These are phyloP conservation scores for Pinus tabuliformis DNA, from an alignment of 75 land plant species.

Conservation along the genomic window DNA sequence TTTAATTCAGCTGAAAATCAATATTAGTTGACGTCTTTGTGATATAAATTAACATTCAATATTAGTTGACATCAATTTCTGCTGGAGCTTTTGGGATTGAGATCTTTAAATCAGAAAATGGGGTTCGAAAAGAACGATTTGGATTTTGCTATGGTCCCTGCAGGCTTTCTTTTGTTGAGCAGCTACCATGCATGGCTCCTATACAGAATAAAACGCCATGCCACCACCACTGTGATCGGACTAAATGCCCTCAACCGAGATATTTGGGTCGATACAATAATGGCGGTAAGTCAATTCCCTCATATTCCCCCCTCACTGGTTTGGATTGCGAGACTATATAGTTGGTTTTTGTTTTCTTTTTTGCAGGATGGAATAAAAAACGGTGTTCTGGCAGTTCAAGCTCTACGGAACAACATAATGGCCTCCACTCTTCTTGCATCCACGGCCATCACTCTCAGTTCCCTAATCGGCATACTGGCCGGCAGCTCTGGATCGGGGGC, in stretches of 20 bases:
- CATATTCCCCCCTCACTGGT: background rate
- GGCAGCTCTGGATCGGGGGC: constrained; percentile 25
- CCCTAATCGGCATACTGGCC: constrained; percentile 65
- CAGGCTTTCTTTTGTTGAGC: too few relatives aligned
- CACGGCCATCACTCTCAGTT: constrained; percentile 75
- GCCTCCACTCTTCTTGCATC: constrained; percentile 78
- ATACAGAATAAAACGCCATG: constrained; percentile 36
- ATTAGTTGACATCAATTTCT: too few relatives aligned
- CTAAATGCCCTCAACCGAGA: constrained; percentile 71
- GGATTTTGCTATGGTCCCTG: too few relatives aligned
- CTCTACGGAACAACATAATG: constrained; percentile 86
- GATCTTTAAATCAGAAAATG: too few relatives aligned
- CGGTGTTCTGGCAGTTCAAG: constrained; percentile 75
- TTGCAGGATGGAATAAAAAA: constrained; percentile 54
- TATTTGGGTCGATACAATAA: constrained; percentile 75
- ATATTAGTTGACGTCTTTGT: too few relatives aligned
- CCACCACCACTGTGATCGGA: constrained; percentile 65
- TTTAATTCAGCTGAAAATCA: too few relatives aligned
- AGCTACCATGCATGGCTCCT: constrained; percentile 63
- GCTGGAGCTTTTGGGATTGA: too few relatives aligned
- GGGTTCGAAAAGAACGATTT: too few relatives aligned
- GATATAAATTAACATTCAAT: too few relatives aligned
- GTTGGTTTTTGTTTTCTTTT: background rate
- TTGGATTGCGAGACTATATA: background rate
- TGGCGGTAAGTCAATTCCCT: constrained; percentile 47